Conservation (phyloP, 352 stramenopile species). For the Globisporangium megalacanthum region DNA sequence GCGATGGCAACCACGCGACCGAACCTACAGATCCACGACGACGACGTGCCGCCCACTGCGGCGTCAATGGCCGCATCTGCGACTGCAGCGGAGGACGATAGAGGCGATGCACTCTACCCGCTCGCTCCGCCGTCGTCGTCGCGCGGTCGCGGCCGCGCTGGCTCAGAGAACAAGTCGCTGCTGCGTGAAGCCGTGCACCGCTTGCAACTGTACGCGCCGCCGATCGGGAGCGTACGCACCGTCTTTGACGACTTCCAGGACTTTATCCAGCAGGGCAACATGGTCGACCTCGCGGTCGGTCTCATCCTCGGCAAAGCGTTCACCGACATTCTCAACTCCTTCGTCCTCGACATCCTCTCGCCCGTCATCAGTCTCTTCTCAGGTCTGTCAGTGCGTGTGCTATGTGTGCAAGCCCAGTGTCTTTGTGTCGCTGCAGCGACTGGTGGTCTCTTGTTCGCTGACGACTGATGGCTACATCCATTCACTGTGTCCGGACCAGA, state of each 20-base stretch:
- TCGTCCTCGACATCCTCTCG: slow-evolving; percentile 59
- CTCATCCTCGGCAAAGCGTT: slow-evolving; percentile 65
- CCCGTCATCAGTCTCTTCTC: slow-evolving; percentile 68
- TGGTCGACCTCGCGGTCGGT: slow-evolving; percentile 65
- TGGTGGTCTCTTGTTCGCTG: background rate
- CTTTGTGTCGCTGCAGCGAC: too few species aligned
- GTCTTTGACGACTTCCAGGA: slow-evolving; percentile 58
- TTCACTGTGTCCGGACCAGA: slow-evolving; percentile 13
- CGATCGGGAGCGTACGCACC: slow-evolving; percentile 25
- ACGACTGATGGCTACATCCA: background rate
- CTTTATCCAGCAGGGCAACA: slow-evolving; percentile 72
- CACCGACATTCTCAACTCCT: slow-evolving; percentile 65
- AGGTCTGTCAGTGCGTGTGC: too few species aligned
- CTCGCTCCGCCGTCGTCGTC: too few species aligned
- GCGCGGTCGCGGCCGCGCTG: background rate
- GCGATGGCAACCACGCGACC: too few species aligned
- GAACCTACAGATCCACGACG: too few species aligned
- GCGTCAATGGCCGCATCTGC: too few species aligned
- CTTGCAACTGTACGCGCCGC: slow-evolving; percentile 17
- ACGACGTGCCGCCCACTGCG: too few species aligned
- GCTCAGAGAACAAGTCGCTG: slow-evolving; percentile 12
- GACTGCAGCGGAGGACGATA: background rate
- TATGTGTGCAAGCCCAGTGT: background rate
- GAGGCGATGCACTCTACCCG: background rate
- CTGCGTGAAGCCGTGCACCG: slow-evolving; percentile 15